Evolutionary conservation across 441 rosid genomes (phyloP), one percentile per base, ranked within the genome.

Genomic region (Jatropha podagrica): DNA sequence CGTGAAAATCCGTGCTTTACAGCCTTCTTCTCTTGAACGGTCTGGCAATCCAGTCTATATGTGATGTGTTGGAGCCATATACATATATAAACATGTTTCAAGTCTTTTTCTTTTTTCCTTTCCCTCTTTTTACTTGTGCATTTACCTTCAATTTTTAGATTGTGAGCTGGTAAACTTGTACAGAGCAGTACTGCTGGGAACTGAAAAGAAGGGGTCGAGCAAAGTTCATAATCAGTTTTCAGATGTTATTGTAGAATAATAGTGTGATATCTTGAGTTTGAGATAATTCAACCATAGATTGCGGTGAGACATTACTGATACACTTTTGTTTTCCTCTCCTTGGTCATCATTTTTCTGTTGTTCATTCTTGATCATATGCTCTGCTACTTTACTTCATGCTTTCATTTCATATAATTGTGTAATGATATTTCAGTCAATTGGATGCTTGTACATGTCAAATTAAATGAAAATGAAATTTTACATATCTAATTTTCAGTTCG

Each of bases 1-100:
- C 72, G 77, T 95, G 76, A 88, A 83, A 83, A 93, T 95, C 52
- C 91, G 99, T 15, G 82, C 97, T 41, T 86, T 95, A 68, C 99
- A 93, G 76, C 99, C 99, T 38, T 92, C 91, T 7, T 77, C 90
- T 15, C 76, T 79, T 40, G 82, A 83, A 56, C 87, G 71, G 74
- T 78, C 75, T 40, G 83, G 83, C 44, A 76, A 61, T 75, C 84
- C 89, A 17, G 83, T 73, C 65, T 78, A 77, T 68, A 17, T 56
- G 27, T 83, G 79, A 83, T 73, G 74, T 44, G 26, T 20, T 54
- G 69, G 72, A 61, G 51, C 65, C 59, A 49, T 46, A 10, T 0
- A 8, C 9, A 48, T 23, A 48, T 48, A 13, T 77, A 76, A 66
- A 81, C 52, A 37, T 38, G 77, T 44, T 76, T 77, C 27, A 46